phyloP scores from a whole-genome alignment of 2,329 filamentous ascomycete genomes.

The Colletotrichum abscissum region DNA sequence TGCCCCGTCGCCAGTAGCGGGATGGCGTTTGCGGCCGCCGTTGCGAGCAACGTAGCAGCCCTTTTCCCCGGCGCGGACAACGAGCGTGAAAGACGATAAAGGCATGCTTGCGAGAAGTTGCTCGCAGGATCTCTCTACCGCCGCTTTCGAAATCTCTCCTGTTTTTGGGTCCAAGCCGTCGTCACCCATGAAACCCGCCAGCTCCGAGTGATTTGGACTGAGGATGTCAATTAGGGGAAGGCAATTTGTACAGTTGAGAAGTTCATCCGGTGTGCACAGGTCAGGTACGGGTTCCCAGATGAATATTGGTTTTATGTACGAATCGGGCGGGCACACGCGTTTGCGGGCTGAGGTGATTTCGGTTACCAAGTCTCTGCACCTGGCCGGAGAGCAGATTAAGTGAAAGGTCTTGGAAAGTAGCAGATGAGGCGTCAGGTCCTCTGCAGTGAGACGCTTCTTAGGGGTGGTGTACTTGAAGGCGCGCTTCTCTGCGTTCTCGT shows the following conservation, averaged over 20 bases:
- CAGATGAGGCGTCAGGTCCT: slow-evolving; percentile 74
- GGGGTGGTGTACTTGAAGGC: slow-evolving; percentile 90
- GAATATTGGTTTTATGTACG: slow-evolving; percentile 73
- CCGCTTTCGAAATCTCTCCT: slow-evolving; percentile 62
- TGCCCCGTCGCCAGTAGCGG: slow-evolving; percentile 38
- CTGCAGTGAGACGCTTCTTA: slow-evolving; percentile 82
- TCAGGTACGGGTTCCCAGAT: slow-evolving; percentile 98
- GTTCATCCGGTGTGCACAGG: slow-evolving; percentile 78
- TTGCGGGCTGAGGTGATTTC: slow-evolving; percentile 73
- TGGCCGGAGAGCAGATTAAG: slow-evolving; percentile 82
- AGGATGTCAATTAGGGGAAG: slow-evolving; percentile 71
- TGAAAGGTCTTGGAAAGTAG: slow-evolving; percentile 84
- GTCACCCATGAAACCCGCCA: slow-evolving; percentile 85
- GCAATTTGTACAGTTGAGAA: slow-evolving; percentile 73
- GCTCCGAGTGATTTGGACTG: slow-evolving; percentile 87
- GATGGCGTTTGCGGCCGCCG: slow-evolving; percentile 61
- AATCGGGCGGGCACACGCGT: slow-evolving; percentile 46
- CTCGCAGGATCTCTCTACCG: slow-evolving; percentile 70
- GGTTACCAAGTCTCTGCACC: slow-evolving; percentile 80
- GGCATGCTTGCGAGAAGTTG: slow-evolving; percentile 73
- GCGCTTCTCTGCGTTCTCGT: slow-evolving; percentile 74
- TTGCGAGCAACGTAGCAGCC: slow-evolving; percentile 76
- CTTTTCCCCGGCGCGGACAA: slow-evolving; percentile 77
- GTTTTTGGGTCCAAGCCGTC: slow-evolving; percentile 64
- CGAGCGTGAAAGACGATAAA: slow-evolving; percentile 72